Evolutionary conservation across 1,284 basidiomycete species (phyloP).

Genomic region (Puccinia triticina): DNA sequence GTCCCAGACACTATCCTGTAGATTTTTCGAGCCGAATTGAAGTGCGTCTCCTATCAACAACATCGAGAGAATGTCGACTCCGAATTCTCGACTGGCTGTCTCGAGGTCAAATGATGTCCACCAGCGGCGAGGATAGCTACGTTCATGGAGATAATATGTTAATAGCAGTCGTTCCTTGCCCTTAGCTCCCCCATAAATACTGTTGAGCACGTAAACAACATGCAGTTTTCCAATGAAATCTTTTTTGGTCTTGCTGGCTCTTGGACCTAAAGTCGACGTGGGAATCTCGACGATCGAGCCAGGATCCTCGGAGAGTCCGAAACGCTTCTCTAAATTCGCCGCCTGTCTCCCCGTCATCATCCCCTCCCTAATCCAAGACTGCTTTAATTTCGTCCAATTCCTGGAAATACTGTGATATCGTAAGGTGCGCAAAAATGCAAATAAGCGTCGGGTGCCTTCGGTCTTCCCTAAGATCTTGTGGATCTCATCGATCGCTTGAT

Average conservation of each 20-base stretch:
- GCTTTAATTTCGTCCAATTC: neutral
- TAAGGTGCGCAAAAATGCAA: neutral
- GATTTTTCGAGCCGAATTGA: neutral
- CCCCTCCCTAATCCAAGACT: neutral
- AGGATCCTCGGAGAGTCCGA: neutral
- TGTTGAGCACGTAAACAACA: neutral
- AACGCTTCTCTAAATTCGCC: neutral
- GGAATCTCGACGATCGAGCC: neutral
- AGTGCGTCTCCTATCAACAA: neutral
- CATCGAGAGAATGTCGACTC: neutral
- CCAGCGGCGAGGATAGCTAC: neutral
- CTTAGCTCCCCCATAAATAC: neutral
- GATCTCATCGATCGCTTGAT: neutral
- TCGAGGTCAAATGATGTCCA: neutral
- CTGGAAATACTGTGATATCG: neutral
- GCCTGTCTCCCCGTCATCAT: neutral
- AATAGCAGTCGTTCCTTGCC: neutral
- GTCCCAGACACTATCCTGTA: neutral
- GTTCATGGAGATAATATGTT: neutral
- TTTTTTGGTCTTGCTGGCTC: neutral
- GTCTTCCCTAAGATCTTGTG: neutral
- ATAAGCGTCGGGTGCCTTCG: neutral
- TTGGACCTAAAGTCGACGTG: neutral
- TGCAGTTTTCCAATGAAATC: neutral
- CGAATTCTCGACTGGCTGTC: neutral